phyloP scores from a whole-genome alignment of 2,329 filamentous ascomycete species.

The Elsinoe australis region DNA sequence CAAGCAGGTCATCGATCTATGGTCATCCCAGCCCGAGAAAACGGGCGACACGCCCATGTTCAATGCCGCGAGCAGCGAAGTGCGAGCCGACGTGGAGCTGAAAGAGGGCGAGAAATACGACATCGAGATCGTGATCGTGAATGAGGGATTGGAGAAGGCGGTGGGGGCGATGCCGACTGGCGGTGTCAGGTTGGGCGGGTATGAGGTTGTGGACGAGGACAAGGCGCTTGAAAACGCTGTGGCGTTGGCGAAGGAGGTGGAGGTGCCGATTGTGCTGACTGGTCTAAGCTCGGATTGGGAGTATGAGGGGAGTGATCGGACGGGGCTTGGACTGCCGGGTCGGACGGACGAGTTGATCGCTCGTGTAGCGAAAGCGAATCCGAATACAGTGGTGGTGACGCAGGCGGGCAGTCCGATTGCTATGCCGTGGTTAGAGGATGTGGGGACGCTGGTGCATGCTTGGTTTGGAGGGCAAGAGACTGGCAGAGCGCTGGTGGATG shows the following conservation, averaged over 20 bases:
- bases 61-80: constrained; percentile 37
- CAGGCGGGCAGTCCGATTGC: constrained; percentile 69
- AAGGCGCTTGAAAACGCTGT: constrained; percentile 61
- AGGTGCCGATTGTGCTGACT: constrained; percentile 70
- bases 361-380: constrained; percentile 58
- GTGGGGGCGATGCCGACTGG: constrained; percentile 39
- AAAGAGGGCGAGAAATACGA: constrained; percentile 54
- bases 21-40: constrained; percentile 40
- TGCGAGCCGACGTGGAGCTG: constrained; percentile 51
- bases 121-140: constrained; percentile 53
- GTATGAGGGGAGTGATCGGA: constrained; percentile 60
- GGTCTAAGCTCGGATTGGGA: constrained; percentile 74
- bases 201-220: constrained; percentile 47
- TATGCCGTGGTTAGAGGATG: constrained; percentile 61
- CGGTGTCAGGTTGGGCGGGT: constrained; percentile 54
- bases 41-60: constrained; percentile 14
- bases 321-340: constrained; percentile 52
- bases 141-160: constrained; percentile 60
- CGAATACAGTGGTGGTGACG: constrained; percentile 63
- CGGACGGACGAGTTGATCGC: constrained; percentile 59
- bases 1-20: constrained; percentile 57
- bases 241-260: constrained; percentile 57
- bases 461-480: constrained; percentile 88
- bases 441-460: constrained; percentile 61
- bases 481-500: constrained; percentile 70